phyloP scores from a whole-genome alignment of 1,284 basidiomycete genomes.

The Apiotrichum gamsii region DNA sequence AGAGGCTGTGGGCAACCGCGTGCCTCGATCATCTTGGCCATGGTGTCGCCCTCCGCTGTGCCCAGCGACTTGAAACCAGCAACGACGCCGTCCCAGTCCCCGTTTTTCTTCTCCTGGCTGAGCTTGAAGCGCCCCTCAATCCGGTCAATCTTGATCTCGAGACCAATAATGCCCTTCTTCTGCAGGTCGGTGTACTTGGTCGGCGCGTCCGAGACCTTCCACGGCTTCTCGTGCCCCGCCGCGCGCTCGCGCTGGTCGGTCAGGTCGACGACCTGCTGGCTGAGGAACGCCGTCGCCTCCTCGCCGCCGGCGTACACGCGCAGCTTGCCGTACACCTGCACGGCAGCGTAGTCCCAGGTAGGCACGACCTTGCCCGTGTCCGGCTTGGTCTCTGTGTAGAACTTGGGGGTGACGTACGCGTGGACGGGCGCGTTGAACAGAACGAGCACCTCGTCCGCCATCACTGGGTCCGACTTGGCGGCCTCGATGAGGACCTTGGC shows the following conservation, averaged over 20 bases:
- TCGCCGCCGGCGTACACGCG: constrained; percentile 24
- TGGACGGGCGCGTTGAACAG: constrained; percentile 43
- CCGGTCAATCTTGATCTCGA: constrained; percentile 44
- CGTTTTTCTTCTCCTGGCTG: constrained; percentile 42
- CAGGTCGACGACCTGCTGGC: constrained; percentile 37
- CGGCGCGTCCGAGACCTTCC: constrained; percentile 47
- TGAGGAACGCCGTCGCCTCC: constrained; percentile 24
- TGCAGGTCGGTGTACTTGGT: constrained; percentile 43
- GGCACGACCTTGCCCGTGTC: constrained; percentile 44
- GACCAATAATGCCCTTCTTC: constrained; percentile 47
- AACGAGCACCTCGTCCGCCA: constrained; percentile 40
- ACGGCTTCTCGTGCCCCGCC: constrained; percentile 19
- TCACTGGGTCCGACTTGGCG: not conserved
- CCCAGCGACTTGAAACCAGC: constrained; percentile 38
- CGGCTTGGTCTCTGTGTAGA: constrained; percentile 44
- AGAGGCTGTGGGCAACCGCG: no score
- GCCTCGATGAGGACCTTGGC: constrained; percentile 32
- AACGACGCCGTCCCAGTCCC: constrained; percentile 45
- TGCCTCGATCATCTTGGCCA: constrained; percentile 37
- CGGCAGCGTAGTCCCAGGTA: constrained; percentile 47
- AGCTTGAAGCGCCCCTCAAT: constrained; percentile 49
- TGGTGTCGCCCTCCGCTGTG: constrained; percentile 26
- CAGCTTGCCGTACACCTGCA: constrained; percentile 44
- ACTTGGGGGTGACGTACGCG: constrained; percentile 44
- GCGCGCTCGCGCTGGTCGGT: constrained; percentile 26